Base-by-base conservation (phyloP, 352 stramenopile species). In the Pythium chondricola region DNA sequence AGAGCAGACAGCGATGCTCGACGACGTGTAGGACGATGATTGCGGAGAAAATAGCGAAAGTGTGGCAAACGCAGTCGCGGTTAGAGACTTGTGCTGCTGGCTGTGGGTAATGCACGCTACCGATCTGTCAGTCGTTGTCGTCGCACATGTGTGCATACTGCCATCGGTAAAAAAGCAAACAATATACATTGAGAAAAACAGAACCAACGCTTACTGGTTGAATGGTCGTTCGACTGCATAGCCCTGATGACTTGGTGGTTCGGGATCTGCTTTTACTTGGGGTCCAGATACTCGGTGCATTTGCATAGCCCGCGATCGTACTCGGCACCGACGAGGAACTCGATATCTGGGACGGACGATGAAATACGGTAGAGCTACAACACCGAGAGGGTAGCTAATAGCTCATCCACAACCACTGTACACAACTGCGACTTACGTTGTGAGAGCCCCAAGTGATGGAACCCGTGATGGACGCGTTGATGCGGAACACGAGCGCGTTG, bases 271-370 rank as follows among this genome's bases (percentile, higher is more conserved):
- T n/a, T n/a, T 62, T 37, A 86, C 37, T 61, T 61, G 38, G 76
- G 71, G 30, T 69, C 78, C 52, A 85, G 46, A 52, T 90, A 94
- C 39, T 88, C 64, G 6, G 68, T 79, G 62, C 83, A 94, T 54
- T 83, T 90, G 63, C 83, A 94, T 13, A 94, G 63, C 10, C 72
- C 74, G 11, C 83, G 80, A 57, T 89, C 78, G 51, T 92, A 91
- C 56, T 94, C 78, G 25, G 78, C 80, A n/a, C 81, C 80, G 17
- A 94, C 83, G 16, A 91, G 75, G 51, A 94, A 94, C 56, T 91
- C 77, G 27, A 92, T 79, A 52, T 88, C 71, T 10, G 74, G 63
- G 6, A 83, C 81, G 2, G 72, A 69, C n/a, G 79, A 81, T n/a
- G 76, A 75, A 52, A 91, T 90, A 18, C 63, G 61, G 62, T 92